These are phyloP conservation scores for Puccinellia tenuiflora DNA, from an alignment of 176 grass and related monocot genomes.

Conservation along the genomic window DNA sequence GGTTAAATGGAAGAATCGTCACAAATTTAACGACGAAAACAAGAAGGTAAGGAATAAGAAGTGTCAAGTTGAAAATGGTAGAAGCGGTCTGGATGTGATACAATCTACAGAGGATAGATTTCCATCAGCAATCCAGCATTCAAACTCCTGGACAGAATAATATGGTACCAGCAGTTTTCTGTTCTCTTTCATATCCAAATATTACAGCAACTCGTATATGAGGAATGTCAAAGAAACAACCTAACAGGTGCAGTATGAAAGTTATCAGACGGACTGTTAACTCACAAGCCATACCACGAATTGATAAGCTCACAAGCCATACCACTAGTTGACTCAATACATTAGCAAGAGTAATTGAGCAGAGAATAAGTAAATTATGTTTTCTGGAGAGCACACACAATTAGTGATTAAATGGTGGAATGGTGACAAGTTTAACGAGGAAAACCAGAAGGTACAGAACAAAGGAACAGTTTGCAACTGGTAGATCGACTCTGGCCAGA, in stretches of 20 bases:
- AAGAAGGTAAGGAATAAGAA: not conserved
- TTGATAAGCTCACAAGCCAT: no score
- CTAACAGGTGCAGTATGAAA: no score
- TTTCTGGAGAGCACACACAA: not conserved
- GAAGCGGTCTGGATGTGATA: not conserved
- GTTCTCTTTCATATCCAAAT: not conserved
- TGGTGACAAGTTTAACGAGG: not conserved
- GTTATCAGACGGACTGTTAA: no score
- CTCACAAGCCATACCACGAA: no score
- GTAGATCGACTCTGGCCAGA: not conserved
- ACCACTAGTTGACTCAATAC: no score
- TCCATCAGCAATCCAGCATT: not conserved
- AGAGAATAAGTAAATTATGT: no score
- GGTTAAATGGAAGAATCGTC: no score
- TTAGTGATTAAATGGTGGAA: not conserved
- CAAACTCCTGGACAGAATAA: not conserved
- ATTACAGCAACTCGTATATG: not conserved
- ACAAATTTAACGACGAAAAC: no score
- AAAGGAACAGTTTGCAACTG: no score
- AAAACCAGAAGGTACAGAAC: not conserved
- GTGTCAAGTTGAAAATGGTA: no score
- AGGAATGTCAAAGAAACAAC: no score
- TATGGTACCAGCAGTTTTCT: not conserved
- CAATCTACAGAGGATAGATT: slow-evolving; percentile 18
- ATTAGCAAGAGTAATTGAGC: no score